Percentiles rank a stretch among this genome's conserved stretches.
Evolutionary conservation across 306 rosid genomes (phyloP).

Genomic region (Vachellia collinsii): DNA sequence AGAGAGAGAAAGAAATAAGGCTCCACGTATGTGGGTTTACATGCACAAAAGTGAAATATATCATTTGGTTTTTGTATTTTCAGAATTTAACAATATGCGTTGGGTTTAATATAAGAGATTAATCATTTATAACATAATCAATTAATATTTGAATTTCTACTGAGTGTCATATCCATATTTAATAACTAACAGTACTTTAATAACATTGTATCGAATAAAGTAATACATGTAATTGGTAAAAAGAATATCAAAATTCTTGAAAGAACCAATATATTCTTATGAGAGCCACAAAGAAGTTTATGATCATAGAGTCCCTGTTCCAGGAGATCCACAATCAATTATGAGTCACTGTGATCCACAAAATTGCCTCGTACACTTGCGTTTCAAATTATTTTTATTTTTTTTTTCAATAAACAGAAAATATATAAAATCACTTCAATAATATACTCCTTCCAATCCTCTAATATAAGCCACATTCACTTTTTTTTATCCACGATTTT

Average conservation of each 20-base stretch:
- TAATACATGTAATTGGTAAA: too few species aligned
- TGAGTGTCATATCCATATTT: too few species aligned
- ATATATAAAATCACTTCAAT: not conserved
- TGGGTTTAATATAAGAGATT: too few species aligned
- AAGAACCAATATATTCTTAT: not conserved
- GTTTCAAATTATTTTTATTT: not conserved
- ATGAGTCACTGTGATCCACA: not conserved
- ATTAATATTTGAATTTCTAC: too few species aligned
- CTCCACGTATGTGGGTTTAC: not conserved
- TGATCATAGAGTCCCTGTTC: not conserved
- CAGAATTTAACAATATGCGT: too few species aligned
- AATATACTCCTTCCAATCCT: not conserved
- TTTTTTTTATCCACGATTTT: too few species aligned
- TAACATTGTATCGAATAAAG: too few species aligned
- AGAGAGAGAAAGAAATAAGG: too few species aligned
- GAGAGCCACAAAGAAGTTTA: not conserved
- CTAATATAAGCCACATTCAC: too few species aligned
- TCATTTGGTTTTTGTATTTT: not conserved
- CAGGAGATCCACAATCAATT: not conserved
- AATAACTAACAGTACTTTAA: too few species aligned
- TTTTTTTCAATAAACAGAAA: not conserved
- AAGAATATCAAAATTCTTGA: not conserved
- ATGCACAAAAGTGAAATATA: not conserved
- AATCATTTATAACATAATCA: too few species aligned
- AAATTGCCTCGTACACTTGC: not conserved